phyloP scores from a whole-genome alignment of 108 stramenopile species.

The Nitzschia putrida region DNA sequence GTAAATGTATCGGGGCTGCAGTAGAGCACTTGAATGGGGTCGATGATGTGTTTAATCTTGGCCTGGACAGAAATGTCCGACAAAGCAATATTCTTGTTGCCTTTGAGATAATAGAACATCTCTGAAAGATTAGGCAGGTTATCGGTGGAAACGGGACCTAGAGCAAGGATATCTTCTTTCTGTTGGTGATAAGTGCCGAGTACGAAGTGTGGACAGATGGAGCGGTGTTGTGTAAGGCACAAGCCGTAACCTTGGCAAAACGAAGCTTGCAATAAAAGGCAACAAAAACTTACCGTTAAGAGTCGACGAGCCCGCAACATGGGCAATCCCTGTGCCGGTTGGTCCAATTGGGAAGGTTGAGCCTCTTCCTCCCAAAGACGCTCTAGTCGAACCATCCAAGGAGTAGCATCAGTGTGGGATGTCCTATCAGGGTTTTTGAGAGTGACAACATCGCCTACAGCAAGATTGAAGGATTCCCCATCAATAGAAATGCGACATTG shows the following conservation, averaged over 20 bases:
- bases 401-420: not conserved
- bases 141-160: not conserved
- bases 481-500: constrained; percentile 23
- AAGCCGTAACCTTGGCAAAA: not conserved
- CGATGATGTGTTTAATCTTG: not conserved
- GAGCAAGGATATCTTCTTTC: not conserved
- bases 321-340: constrained; percentile 17
- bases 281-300: constrained; percentile 12
- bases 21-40: constrained; percentile 33
- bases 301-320: constrained; percentile 39
- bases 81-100: constrained; percentile 62
- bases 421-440: constrained; percentile 41
- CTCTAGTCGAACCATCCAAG: constrained; percentile 40
- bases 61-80: constrained; percentile 48
- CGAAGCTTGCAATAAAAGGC: not conserved
- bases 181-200: not conserved
- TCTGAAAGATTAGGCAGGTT: constrained; percentile 13
- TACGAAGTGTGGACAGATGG: not conserved
- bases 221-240: not conserved
- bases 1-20: not conserved
- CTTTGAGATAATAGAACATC: constrained; percentile 62
- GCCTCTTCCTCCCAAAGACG: constrained; percentile 58
- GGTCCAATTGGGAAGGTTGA: too few species aligned
- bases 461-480: constrained; percentile 33
- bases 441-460: constrained; percentile 55